phyloP scores from a whole-genome alignment of 1,139 yeast genomes.

The Zygotorulaspora mrakii region DNA sequence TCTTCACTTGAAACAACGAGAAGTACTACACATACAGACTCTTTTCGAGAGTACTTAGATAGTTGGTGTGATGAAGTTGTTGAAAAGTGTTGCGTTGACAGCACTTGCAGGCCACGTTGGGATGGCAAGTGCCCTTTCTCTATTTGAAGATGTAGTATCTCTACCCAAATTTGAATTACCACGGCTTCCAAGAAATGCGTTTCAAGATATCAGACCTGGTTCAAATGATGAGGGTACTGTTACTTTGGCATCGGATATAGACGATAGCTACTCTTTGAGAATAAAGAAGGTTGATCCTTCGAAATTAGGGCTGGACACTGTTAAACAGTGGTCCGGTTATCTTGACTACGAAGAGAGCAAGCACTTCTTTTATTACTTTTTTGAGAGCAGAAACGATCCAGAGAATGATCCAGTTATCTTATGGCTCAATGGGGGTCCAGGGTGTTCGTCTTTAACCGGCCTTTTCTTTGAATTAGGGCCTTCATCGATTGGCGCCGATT shows the following conservation, averaged over 20 bases:
- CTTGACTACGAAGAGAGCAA: slow-evolving; percentile 56
- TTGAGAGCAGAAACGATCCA: slow-evolving; percentile 68
- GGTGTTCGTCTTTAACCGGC: slow-evolving; percentile 68
- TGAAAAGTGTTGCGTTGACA: slow-evolving; percentile 1
- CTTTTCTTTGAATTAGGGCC: slow-evolving; percentile 68
- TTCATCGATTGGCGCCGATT: slow-evolving; percentile 47
- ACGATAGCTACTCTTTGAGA: slow-evolving; percentile 23
- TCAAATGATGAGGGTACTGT: slow-evolving; percentile 2
- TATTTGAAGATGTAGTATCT: slow-evolving; percentile 11
- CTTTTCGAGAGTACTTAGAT: too few relatives aligned
- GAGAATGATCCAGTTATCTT: slow-evolving; percentile 58
- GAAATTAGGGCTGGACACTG: slow-evolving; percentile 23
- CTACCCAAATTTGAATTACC: slow-evolving; percentile 12
- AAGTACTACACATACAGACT: too few relatives aligned
- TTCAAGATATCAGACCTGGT: slow-evolving; percentile 8
- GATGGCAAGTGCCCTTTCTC: slow-evolving; percentile 9
- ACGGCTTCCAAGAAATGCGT: slow-evolving; percentile 6
- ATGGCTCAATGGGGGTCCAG: slow-evolving; percentile 78
- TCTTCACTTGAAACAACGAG: too few relatives aligned
- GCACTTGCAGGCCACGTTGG: background rate
- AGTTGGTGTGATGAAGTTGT: slow-evolving; percentile 2
- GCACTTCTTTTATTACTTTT: slow-evolving; percentile 79
- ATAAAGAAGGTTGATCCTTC: slow-evolving; percentile 24
- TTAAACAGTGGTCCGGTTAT: slow-evolving; percentile 25
- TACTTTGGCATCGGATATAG: slow-evolving; percentile 14